Base-by-base conservation (phyloP, 257 asterid species). In the Solanum ossicruentum region DNA sequence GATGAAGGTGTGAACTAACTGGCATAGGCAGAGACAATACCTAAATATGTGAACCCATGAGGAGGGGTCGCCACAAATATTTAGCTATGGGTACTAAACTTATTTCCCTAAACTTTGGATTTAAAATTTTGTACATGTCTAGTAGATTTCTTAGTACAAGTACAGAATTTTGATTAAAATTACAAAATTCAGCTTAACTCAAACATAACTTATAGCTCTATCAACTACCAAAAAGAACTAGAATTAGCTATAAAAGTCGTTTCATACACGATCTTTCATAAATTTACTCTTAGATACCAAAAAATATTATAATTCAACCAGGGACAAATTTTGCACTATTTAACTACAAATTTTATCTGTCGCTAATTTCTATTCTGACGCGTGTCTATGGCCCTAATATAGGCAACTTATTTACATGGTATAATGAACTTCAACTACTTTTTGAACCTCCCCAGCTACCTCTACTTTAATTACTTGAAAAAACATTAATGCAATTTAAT, bases 361-460 rank as follows among this genome's bases (percentile, higher is more conserved):
- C 43, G 11, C 57, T 52, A 11, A 36, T 36, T 36, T 28, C 0
- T 28, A 28, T 28, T 28, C 32, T 28, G 32, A 28, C 2, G 32
- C 32, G 2, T 32, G 3, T 32, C 36, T 32, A 32, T 32, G 36
- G 8, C 63, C 23, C 23, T 56, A 56, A 56, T 12, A 56, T 56
- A 18, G 63, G 49, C 75, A 71, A 17, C 51, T 28, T 7, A 51
- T 3, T 3, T 15, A 49, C 26, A 23, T 77, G 82, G 16, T 16
- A 78, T 78, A 78, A 78, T 78, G 82, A 78, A 78, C 26, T 77
- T 17, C 82, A 77, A 77, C 82, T 77, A 77, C 82, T 77, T 77
- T 4, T 17, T 77, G n/a, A 51, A 52, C 65, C 9, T 78, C 17
- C 11, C 49, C 82, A 78, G 16, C 82, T 28, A 78, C 82, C 65